These are phyloP conservation scores for Chaetomium sp. DNA, from an alignment of 2,329 filamentous ascomycete genomes.

Conservation along the genomic window DNA sequence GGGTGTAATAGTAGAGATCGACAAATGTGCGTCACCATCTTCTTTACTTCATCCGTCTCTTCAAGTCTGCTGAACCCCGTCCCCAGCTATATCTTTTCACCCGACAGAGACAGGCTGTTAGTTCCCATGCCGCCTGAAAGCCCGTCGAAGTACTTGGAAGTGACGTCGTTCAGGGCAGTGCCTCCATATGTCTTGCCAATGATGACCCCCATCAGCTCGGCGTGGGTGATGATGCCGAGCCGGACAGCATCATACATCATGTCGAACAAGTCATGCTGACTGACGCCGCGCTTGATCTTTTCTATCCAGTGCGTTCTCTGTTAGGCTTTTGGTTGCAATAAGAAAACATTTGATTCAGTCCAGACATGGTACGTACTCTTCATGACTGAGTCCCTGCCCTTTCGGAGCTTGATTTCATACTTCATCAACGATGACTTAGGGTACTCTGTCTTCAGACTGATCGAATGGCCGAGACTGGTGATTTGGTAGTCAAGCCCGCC, in stretches of 20 bases:
- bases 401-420: slow-evolving; percentile 38
- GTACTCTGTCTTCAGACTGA: slow-evolving; percentile 37
- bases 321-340: background rate
- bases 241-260: slow-evolving; percentile 37
- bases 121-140: slow-evolving; percentile 23
- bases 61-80: background rate
- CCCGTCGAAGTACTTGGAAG: slow-evolving; percentile 36
- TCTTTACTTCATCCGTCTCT: background rate
- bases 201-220: slow-evolving; percentile 35
- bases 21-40: background rate
- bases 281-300: slow-evolving; percentile 35
- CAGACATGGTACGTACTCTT: slow-evolving; percentile 31
- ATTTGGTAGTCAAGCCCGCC: slow-evolving; percentile 37
- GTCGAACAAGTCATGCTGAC: slow-evolving; percentile 36
- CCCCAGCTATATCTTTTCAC: slow-evolving; percentile 6
- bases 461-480: slow-evolving; percentile 36
- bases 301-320: slow-evolving; percentile 25
- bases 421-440: slow-evolving; percentile 33
- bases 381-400: slow-evolving; percentile 34
- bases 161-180: slow-evolving; percentile 34
- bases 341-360: background rate
- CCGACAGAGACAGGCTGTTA: slow-evolving; percentile 24
- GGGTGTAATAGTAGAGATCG: background rate
- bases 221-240: slow-evolving; percentile 36
- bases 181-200: slow-evolving; percentile 35